Evolutionary conservation across 1,284 basidiomycete genomes (phyloP), one percentile per base, ranked within the genome.

Genomic region (Irpex rosettiformis): DNA sequence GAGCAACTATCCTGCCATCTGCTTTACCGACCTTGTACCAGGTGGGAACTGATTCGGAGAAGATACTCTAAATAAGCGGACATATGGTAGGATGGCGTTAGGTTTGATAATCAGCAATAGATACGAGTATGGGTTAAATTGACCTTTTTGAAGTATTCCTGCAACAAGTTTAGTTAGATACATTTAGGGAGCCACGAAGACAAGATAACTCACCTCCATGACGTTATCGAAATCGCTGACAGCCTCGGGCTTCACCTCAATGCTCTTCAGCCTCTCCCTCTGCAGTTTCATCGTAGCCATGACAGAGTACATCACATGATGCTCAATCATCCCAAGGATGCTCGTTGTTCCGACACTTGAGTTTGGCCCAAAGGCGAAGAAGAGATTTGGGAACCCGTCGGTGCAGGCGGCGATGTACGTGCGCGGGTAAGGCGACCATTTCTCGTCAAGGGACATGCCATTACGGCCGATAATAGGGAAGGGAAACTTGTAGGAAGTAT

Each of bases 371-470:
- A 82, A 70, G 25, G 73, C 64, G 59, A 78, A 75, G 72, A 84
- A 85, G 75, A 78, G 78, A 67, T 86, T 86, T 27, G 85, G 85
- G 66, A 86, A 86, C 3, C 79, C 81, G 55, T 85, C 81, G 13
- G 80, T 77, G 27, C 79, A 77, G 28, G 86, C 65, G 2, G 78
- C 74, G 4, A 87, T 72, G 66, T 87, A 87, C 10, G 81, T 79
- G 16, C 69, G 65, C 1, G 85, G 83, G 64, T 84, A 75, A 2
- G 82, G 82, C 10, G 69, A 70, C 67, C 79, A 82, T 56, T 78
- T 77, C 5, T 81, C 75, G 54, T 77, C 75, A 3, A 87, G 70
- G 29, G 76, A 72, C 7, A 76, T 59, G 4, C 82, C 80, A 24
- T 74, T 69, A 27, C 79, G 76, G 4, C 83, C 84, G 58, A 83